Evolutionary conservation across 768 basidiomycete species (phyloP), one percentile per base, ranked within the genome.

Genomic region (Ephemerocybe angulata): DNA sequence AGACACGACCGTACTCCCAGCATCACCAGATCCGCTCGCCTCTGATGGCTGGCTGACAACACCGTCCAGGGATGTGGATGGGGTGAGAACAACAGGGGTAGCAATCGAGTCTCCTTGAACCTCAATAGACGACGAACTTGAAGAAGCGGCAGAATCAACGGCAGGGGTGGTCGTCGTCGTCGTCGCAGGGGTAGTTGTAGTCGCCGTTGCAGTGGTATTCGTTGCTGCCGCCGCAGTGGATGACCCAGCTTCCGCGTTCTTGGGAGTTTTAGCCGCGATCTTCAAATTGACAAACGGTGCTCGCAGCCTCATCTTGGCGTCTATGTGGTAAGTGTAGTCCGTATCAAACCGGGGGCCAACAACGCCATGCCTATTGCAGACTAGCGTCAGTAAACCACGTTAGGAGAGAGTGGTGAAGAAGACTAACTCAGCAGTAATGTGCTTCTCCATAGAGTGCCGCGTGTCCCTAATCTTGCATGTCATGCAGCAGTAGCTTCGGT

Each of bases 401-500:
- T 21, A 4, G 38, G 3, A 6, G n/a, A 53, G 24, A 4, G 22
- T 17, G 28, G 21, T 7, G 19, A 29, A 17, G 25, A 28, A 19
- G 15, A 54, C 53, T 13, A 22, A 54, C 53, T 46, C 40, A 3
- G 5, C 8, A 8, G 17, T 30, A 7, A 54, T 11, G 25, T 54
- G 53, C 25, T 54, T 25, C 31, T 54, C 42, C 8, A 47, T 11
- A 17, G 24, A n/a, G 15, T 29, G 42, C 7, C 53, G 53, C 4
- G 53, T 54, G 15, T 54, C 53, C 27, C 53, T 12, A n/a, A 24
- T 4, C 29, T 47, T 54, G 28, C 53, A 54, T n/a, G 22, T 15
- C 42, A 46, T 54, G 31, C 53, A 54, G 22, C 29, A 44, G 31
- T 54, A 54, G 37, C 53, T 54, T 24, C 53, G 53, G 24, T 44